phyloP scores from a whole-genome alignment of 2,329 filamentous ascomycete species.

The Arthrobotrys entomopaga region DNA sequence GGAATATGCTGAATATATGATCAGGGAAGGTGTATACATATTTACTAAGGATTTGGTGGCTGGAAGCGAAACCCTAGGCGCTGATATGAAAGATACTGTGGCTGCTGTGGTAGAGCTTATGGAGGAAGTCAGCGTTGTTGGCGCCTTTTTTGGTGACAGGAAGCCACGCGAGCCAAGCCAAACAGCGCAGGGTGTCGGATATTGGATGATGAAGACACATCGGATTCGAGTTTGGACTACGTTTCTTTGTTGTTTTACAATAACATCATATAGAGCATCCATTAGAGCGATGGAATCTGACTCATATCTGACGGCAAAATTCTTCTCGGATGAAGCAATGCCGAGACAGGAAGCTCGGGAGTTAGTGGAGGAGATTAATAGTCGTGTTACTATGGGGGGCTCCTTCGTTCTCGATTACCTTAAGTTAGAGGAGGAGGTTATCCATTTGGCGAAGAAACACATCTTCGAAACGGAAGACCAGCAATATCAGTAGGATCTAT shows the following conservation, averaged over 20 bases:
- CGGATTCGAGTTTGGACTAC: slow-evolving; percentile 25
- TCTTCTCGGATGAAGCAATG: slow-evolving; percentile 9
- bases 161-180: no score
- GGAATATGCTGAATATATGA: not conserved
- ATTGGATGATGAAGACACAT: slow-evolving; percentile 24
- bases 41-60: not conserved
- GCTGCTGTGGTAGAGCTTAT: slow-evolving; percentile 4
- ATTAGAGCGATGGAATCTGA: slow-evolving; percentile 7
- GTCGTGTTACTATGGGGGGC: slow-evolving; percentile 20
- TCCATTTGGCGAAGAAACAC: slow-evolving; percentile 13
- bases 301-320: slow-evolving; percentile 3
- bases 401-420: slow-evolving; percentile 25
- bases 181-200: slow-evolving; percentile 3
- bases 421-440: slow-evolving; percentile 7
- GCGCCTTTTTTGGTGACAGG: not conserved
- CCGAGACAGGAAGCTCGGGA: slow-evolving; percentile 13
- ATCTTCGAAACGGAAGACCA: not conserved
- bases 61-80: not conserved
- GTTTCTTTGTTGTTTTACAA: slow-evolving; percentile 29
- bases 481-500: no score
- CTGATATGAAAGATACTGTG: not conserved
- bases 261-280: slow-evolving; percentile 22
- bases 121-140: not conserved
- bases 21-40: slow-evolving; percentile 6
- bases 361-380: slow-evolving; percentile 8